A percentile compares a stretch with the other conserved stretches of the same genome.
Conservation (phyloP, 768 basidiomycete genomes). For the Calvatia gigantea region DNA sequence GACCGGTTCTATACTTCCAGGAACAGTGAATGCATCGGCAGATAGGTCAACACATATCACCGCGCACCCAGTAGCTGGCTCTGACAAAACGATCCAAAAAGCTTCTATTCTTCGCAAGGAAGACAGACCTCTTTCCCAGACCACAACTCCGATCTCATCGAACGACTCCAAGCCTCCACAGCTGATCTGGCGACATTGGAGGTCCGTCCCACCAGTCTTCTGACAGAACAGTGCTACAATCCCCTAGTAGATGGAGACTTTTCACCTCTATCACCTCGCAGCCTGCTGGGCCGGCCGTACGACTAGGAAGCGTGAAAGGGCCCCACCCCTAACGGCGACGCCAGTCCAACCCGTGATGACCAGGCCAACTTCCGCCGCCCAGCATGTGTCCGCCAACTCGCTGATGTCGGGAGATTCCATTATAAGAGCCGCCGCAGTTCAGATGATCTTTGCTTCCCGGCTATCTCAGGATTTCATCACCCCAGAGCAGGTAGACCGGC, state of each 20-base stretch:
- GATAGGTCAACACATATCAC: constrained; percentile 53
- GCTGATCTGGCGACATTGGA: constrained; percentile 64
- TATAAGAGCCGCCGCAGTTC: constrained; percentile 75
- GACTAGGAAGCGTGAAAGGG: constrained; percentile 17
- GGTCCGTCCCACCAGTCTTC: constrained; percentile 33
- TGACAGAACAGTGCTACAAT: not conserved
- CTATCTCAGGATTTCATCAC: constrained; percentile 71
- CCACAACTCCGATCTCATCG: constrained; percentile 62
- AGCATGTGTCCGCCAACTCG: constrained; percentile 22
- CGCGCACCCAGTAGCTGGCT: not conserved
- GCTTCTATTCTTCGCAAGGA: constrained; percentile 87
- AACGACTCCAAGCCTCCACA: constrained; percentile 45
- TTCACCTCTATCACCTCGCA: constrained; percentile 78
- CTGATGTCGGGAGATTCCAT: constrained; percentile 18
- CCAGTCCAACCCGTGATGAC: constrained; percentile 38
- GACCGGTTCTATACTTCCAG: constrained; percentile 35
- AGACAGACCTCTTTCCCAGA: constrained; percentile 80
- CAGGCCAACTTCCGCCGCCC: constrained; percentile 21
- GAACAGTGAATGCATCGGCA: constrained; percentile 70
- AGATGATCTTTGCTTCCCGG: constrained; percentile 82
- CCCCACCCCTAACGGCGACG: constrained; percentile 42
- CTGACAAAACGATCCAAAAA: constrained; percentile 23
- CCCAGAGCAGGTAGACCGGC: constrained; percentile 53
- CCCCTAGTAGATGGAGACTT: constrained; percentile 72
- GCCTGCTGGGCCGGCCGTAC: constrained; percentile 53